phyloP scores from a whole-genome alignment of 306 rosid genomes.

The Prunus mongolica region DNA sequence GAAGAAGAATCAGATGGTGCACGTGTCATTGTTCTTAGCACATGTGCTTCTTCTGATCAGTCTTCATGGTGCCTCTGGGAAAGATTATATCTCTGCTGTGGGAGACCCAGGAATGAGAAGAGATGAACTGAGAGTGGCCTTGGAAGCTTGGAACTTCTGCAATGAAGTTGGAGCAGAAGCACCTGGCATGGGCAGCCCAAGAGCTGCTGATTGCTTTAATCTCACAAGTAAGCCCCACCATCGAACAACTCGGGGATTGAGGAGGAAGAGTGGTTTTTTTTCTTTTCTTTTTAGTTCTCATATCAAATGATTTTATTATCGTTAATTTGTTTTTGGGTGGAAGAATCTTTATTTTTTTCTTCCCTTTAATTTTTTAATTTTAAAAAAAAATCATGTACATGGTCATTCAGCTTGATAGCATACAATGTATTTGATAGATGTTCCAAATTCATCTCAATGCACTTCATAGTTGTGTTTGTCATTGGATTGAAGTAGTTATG shows the following conservation, averaged over 20 bases:
- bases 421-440: not conserved
- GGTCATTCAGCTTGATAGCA: not conserved
- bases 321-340: too few species aligned
- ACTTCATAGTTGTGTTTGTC: not conserved
- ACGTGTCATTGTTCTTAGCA: slow-evolving; percentile 23
- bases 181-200: slow-evolving; percentile 74
- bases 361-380: not conserved
- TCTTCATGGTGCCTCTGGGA: slow-evolving; percentile 14
- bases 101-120: slow-evolving; percentile 90
- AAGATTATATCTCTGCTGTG: slow-evolving; percentile 43
- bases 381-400: too few species aligned
- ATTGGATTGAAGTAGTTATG: not conserved
- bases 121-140: slow-evolving; percentile 71
- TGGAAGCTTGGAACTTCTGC: slow-evolving; percentile 95
- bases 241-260: not conserved
- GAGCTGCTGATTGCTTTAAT: slow-evolving; percentile 85
- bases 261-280: not conserved
- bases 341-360: too few species aligned
- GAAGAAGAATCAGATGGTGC: slow-evolving; percentile 16
- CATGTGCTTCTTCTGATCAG: slow-evolving; percentile 23
- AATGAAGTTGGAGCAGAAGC: slow-evolving; percentile 84
- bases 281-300: not conserved
- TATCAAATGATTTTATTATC: too few species aligned
- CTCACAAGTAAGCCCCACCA: slow-evolving; percentile 38
- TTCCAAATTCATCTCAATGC: not conserved